These are phyloP conservation scores for Candida gorgasii DNA, from an alignment of 805 yeast genomes.

Conservation along the genomic window DNA sequence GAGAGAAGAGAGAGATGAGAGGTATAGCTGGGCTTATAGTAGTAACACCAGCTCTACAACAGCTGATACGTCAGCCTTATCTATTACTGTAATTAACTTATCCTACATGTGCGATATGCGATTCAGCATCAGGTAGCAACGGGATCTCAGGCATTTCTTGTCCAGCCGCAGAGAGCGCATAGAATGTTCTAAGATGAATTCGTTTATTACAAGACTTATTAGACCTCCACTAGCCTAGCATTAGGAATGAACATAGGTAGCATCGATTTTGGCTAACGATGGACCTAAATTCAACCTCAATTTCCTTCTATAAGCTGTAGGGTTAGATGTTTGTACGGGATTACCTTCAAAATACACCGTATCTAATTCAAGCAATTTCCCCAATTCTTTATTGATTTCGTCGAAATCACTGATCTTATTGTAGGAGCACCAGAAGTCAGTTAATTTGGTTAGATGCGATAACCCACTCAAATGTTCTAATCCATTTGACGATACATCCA, in stretches of 20 bases:
- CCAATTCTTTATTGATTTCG: slow-evolving; percentile 66
- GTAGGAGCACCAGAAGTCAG: slow-evolving; percentile 92
- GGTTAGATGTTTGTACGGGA: slow-evolving; percentile 73
- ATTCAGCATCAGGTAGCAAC: neutral
- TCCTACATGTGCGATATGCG: neutral
- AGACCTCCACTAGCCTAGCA: neutral
- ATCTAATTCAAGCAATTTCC: slow-evolving; percentile 62
- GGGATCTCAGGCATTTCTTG: neutral
- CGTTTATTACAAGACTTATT: neutral
- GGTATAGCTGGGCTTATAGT: too few relatives aligned
- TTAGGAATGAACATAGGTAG: slow-evolving; percentile 57
- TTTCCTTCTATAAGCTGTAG: slow-evolving; percentile 85
- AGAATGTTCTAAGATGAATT: too few relatives aligned
- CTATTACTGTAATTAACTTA: too few relatives aligned
- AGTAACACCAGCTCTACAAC: too few relatives aligned
- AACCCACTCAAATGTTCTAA: slow-evolving; percentile 63
- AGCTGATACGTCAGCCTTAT: too few relatives aligned
- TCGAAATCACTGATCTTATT: slow-evolving; percentile 70
- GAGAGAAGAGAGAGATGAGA: too few relatives aligned
- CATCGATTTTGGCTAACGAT: slow-evolving; percentile 82
- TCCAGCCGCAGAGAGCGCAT: too few relatives aligned
- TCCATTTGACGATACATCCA: slow-evolving; percentile 81
- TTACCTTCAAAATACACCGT: slow-evolving; percentile 94
- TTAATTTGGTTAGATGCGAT: slow-evolving; percentile 63
- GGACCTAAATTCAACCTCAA: slow-evolving; percentile 71